phyloP scores from a whole-genome alignment of 2,329 filamentous ascomycete genomes.

The Hypoxylon sp. region DNA sequence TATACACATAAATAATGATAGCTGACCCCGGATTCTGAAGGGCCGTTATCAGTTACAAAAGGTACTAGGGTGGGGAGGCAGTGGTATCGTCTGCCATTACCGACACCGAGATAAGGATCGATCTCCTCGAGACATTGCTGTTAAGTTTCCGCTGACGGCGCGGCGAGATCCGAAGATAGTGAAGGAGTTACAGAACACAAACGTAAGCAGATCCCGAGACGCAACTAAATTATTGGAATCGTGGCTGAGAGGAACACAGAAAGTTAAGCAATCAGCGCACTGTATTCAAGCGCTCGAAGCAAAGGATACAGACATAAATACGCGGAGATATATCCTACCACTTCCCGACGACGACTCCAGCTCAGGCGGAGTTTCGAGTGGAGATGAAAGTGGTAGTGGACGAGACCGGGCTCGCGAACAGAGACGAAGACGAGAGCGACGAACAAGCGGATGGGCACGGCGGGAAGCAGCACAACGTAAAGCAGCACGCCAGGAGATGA shows the following conservation, averaged over 20 bases:
- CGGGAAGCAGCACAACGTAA: too few species aligned
- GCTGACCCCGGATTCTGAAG: not conserved
- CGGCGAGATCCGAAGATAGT: not conserved
- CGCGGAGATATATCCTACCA: not conserved
- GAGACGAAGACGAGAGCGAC: not conserved
- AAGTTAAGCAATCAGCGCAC: conserved; percentile 45
- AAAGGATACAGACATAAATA: conserved; percentile 4
- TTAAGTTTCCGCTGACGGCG: conserved; percentile 29
- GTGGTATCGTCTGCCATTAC: conserved; percentile 19
- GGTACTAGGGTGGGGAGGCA: conserved; percentile 15
- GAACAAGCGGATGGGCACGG: not conserved
- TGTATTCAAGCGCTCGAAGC: conserved; percentile 40
- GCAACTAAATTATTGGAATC: not conserved
- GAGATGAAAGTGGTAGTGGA: conserved; percentile 32
- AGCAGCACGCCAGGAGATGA: too few species aligned
- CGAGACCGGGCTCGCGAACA: not conserved
- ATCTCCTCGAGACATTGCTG: conserved; percentile 11
- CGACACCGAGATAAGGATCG: not conserved
- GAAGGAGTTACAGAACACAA: conserved; percentile 1
- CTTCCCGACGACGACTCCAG: conserved; percentile 38
- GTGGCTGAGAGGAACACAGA: conserved; percentile 34
- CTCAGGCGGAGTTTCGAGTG: conserved; percentile 36
- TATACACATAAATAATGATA: not conserved
- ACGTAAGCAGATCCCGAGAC: conserved; percentile 4
- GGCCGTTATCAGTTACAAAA: not conserved